Conservation (phyloP, 2,329 filamentous ascomycete species). For the Fusarium torulosum region DNA sequence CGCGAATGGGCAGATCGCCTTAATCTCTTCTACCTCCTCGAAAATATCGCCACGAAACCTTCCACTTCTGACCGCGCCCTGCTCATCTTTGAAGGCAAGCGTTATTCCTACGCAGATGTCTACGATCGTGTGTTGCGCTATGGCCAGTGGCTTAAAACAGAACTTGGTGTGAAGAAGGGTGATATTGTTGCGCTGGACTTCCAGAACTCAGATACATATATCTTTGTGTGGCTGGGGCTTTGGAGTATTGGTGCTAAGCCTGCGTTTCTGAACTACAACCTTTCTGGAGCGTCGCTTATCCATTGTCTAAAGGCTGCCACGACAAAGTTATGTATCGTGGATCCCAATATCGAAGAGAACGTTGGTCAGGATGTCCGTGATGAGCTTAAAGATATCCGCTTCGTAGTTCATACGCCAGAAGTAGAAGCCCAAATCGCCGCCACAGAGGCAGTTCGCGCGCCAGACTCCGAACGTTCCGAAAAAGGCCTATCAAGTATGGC, state of each 20-base stretch:
- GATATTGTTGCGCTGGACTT: conserved; percentile 87
- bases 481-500: conserved; percentile 68
- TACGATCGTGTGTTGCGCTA: conserved; percentile 80
- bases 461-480: conserved; percentile 68
- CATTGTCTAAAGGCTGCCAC: conserved; percentile 81
- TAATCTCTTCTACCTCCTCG: conserved; percentile 81
- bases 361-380: conserved; percentile 69
- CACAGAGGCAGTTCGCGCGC: conserved; percentile 66
- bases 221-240: conserved; percentile 81
- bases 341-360: conserved; percentile 68
- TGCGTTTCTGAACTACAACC: conserved; percentile 90
- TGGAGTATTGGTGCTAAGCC: conserved; percentile 88
- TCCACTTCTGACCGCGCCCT: conserved; percentile 67
- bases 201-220: conserved; percentile 82
- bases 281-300: conserved; percentile 75
- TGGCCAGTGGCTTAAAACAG: conserved; percentile 78
- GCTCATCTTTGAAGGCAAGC: conserved; percentile 75
- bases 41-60: conserved; percentile 69
- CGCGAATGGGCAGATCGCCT: conserved; percentile 70
- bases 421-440: conserved; percentile 66
- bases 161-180: conserved; percentile 71
- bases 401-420: conserved; percentile 72
- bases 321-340: conserved; percentile 76
- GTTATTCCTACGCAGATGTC: conserved; percentile 80
- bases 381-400: conserved; percentile 64